Evolutionary conservation across 345 rosid genomes (phyloP).

Genomic region (Reutealis trisperma): DNA sequence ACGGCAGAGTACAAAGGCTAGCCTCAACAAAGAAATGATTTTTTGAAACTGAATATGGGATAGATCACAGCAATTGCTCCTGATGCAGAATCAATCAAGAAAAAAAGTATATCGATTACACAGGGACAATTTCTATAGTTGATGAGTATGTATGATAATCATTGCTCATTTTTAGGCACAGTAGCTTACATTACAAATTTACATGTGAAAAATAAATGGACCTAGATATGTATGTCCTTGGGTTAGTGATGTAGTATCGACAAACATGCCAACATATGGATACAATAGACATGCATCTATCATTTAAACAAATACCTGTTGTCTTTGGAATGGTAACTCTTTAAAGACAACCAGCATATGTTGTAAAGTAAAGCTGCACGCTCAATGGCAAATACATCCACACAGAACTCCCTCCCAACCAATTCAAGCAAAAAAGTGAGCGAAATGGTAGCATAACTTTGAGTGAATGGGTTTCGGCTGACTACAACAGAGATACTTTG

Average conservation of each 20-base stretch:
- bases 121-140: background rate
- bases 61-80: constrained; percentile 66
- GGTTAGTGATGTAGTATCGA: background rate
- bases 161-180: background rate
- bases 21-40: constrained; percentile 62
- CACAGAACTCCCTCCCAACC: constrained; percentile 57
- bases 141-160: background rate
- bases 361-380: constrained; percentile 64
- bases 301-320: constrained; percentile 48
- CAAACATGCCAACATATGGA: background rate
- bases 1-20: constrained; percentile 77
- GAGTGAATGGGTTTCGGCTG: constrained; percentile 45
- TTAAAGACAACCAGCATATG: constrained; percentile 64
- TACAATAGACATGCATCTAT: background rate
- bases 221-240: background rate
- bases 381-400: constrained; percentile 68
- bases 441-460: constrained; percentile 32
- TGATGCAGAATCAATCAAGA: constrained; percentile 38
- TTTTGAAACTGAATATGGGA: constrained; percentile 48
- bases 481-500: constrained; percentile 56
- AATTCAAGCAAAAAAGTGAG: constrained; percentile 51
- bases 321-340: constrained; percentile 47
- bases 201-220: background rate
- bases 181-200: background rate
- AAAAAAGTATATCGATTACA: constrained; percentile 15